phyloP scores from a whole-genome alignment of 2,329 filamentous ascomycete genomes.

The Pseudopithomyces maydicus region DNA sequence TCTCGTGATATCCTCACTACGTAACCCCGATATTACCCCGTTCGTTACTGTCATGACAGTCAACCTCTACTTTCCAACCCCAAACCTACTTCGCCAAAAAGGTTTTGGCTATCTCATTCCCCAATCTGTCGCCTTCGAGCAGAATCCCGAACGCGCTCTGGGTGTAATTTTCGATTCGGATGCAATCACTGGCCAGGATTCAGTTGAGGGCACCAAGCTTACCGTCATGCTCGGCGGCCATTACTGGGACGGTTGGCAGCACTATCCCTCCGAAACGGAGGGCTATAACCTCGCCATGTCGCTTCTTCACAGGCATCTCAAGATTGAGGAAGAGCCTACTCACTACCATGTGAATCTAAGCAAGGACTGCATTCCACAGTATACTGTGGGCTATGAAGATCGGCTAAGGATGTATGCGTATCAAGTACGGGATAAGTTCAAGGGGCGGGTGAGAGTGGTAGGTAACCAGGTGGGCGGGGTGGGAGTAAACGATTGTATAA shows the following conservation, averaged over 20 bases:
- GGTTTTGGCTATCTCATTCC: constrained; percentile 96
- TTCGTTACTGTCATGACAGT: constrained; percentile 88
- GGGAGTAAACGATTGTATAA: constrained; percentile 58
- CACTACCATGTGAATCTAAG: constrained; percentile 66
- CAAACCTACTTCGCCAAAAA: constrained; percentile 65
- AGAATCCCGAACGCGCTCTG: constrained; percentile 82
- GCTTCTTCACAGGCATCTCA: constrained; percentile 75
- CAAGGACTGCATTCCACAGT: constrained; percentile 86
- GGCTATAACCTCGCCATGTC: constrained; percentile 71
- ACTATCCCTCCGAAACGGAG: constrained; percentile 68
- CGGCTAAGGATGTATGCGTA: constrained; percentile 63
- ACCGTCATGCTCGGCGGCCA: constrained; percentile 96
- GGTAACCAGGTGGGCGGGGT: constrained; percentile 55
- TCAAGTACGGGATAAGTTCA: constrained; percentile 61
- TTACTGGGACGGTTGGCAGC: constrained; percentile 74
- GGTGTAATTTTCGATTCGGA: constrained; percentile 93
- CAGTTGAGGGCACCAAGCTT: constrained; percentile 73
- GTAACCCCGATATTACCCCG: constrained; percentile 57
- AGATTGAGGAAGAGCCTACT: constrained; percentile 67
- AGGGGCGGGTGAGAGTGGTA: constrained; percentile 67
- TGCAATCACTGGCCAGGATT: constrained; percentile 62
- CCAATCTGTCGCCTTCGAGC: constrained; percentile 67
- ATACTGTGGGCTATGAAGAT: constrained; percentile 75
- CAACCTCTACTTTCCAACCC: constrained; percentile 79
- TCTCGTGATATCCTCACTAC: constrained; percentile 38